phyloP scores from a whole-genome alignment of 441 rosid species.

The Syzygium syzygioides region DNA sequence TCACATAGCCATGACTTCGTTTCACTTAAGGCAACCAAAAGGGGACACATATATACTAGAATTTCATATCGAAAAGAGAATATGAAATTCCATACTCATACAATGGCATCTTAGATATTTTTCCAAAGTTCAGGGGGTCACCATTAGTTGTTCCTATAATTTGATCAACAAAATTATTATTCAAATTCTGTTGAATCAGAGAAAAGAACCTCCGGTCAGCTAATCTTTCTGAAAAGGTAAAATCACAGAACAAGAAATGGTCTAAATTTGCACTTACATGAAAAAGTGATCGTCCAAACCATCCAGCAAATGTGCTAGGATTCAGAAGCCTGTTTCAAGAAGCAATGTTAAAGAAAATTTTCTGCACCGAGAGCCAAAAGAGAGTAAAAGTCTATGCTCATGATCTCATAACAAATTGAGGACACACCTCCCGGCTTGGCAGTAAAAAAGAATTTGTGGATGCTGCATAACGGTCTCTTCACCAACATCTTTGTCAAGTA shows the following conservation, averaged over 20 bases:
- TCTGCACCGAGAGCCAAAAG: background rate
- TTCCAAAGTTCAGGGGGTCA: background rate
- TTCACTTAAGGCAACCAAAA: background rate
- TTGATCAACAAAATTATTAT: background rate
- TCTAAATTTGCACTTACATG: constrained; percentile 60
- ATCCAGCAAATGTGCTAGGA: constrained; percentile 99
- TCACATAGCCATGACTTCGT: background rate
- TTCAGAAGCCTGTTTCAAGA: constrained; percentile 78
- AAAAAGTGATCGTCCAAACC: constrained; percentile 98
- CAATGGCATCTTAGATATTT: background rate
- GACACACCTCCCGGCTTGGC: constrained; percentile 97
- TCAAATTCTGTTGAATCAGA: background rate
- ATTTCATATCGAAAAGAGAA: background rate
- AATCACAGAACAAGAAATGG: background rate
- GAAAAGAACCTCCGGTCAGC: background rate
- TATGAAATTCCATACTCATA: background rate
- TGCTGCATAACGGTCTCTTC: constrained; percentile 97
- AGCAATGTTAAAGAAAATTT: background rate
- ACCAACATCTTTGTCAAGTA: constrained; percentile 95
- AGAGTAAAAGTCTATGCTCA: background rate
- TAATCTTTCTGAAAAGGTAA: background rate
- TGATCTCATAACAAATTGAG: background rate
- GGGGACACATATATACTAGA: background rate
- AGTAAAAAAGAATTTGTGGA: constrained; percentile 96
- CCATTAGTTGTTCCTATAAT: background rate